Evolutionary conservation across 257 asterid species (phyloP), one percentile per base, ranked within the genome.

Genomic region (Leonotis leonurus): DNA sequence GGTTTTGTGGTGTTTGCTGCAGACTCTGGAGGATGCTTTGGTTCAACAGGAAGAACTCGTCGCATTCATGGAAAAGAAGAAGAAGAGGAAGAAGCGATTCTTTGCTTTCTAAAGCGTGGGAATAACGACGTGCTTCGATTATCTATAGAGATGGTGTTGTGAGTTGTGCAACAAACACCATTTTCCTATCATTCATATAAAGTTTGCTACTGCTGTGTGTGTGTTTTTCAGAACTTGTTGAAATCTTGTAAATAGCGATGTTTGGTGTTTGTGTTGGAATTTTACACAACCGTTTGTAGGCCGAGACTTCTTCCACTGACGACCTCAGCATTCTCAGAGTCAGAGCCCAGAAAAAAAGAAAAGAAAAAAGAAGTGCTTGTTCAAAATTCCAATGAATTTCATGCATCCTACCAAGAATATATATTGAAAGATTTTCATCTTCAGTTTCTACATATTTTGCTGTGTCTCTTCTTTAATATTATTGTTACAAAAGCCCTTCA

Each of bases 1-100:
- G n/a, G n/a, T n/a, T n/a, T n/a, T n/a, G n/a, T n/a, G n/a, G n/a
- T n/a, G n/a, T n/a, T n/a, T n/a, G 13, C 21, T 36, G 72, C 86
- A 90, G 96, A 75, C 76, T 60, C 88, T 90, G 1, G 89, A 88
- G 53, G 89, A 79, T 37, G 77, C 98, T 24, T 70, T 84, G 53
- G 73, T 65, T 17, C 67, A 75, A 56, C 98, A 88, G 68, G 87
- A 74, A 43, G 87, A 88, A 66, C 81, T 90, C 65, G 26, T 82
- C 5, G 83, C 87, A 5, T 78, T 70, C 68, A 60, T 88, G 18
- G 96, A 90, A 70, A 87, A 83, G 85, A 84, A 82, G 78, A 87
- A 87, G 78, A 85, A 85, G 75, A 87, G 70, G 75, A 83, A 80
- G 83, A 84, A 76, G 73, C 70, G 62, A 76, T 78, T 90, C 71